Evolutionary conservation across 1,284 basidiomycete genomes (phyloP).

Genomic region (Leccinum pachyderme): DNA sequence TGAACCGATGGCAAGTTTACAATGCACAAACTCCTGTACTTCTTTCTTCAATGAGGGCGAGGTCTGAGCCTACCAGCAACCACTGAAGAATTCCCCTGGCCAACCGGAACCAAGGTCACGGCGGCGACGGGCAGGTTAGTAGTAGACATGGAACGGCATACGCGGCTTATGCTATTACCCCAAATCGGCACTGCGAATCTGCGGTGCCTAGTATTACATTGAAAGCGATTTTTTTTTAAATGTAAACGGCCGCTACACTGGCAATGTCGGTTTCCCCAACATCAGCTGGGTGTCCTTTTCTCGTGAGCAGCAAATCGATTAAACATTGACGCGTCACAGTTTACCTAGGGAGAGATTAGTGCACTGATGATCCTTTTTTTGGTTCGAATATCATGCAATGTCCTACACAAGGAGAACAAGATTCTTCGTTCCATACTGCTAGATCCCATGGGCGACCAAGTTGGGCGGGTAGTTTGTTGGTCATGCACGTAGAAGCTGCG

Average conservation of each 20-base stretch:
- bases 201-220: too few species aligned
- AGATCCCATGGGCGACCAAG: slow-evolving; percentile 52
- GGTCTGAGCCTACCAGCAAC: not conserved
- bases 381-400: slow-evolving; percentile 22
- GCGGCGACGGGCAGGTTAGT: too few species aligned
- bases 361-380: slow-evolving; percentile 54
- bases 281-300: slow-evolving; percentile 21
- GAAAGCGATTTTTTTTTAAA: too few species aligned
- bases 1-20: too few species aligned
- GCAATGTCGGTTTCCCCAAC: slow-evolving; percentile 38
- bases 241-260: too few species aligned
- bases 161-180: too few species aligned
- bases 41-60: not conserved
- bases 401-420: slow-evolving; percentile 16
- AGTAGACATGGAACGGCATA: too few species aligned
- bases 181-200: too few species aligned
- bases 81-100: too few species aligned
- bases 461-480: slow-evolving; percentile 47
- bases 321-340: not conserved
- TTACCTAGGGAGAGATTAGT: slow-evolving; percentile 47
- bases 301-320: not conserved
- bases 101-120: too few species aligned
- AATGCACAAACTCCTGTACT: too few species aligned
- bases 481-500: slow-evolving; percentile 51
- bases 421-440: slow-evolving; percentile 56